A percentile compares a stretch with the other conserved stretches of the same genome.
phyloP scores from a whole-genome alignment of 1,139 yeast genomes.

The Sugiyamaella grinbergsii region DNA sequence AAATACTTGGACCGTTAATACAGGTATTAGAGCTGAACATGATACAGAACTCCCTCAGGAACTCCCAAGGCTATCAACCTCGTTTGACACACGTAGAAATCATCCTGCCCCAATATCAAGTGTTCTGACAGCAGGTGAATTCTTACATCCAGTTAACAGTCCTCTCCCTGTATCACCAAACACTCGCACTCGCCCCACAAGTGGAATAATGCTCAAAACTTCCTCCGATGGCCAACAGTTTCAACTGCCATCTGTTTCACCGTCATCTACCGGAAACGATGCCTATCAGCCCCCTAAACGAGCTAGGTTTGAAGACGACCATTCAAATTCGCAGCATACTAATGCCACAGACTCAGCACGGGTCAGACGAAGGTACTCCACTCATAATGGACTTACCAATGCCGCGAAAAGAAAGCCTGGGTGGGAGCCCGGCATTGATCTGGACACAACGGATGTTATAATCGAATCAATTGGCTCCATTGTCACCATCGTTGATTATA shows the following conservation, averaged over 20 bases:
- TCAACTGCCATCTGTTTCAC: not conserved
- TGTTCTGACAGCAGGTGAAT: not conserved
- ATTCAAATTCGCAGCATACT: not conserved
- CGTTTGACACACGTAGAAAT: constrained; percentile 9
- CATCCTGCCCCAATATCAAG: not conserved
- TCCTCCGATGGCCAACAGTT: not conserved
- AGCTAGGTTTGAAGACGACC: constrained; percentile 1
- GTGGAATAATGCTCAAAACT: constrained; percentile 10
- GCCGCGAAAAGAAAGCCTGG: constrained; percentile 43
- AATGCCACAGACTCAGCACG: constrained; percentile 1
- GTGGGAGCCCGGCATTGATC: constrained; percentile 60
- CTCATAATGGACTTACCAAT: constrained; percentile 26
- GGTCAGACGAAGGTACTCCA: constrained; percentile 26
- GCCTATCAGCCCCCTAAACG: not conserved
- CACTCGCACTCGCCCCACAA: constrained; percentile 5
- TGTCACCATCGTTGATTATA: constrained; percentile 53
- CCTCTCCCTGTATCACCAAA: constrained; percentile 5
- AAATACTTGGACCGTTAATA: not conserved
- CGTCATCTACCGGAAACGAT: constrained; percentile 2
- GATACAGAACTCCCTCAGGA: no score
- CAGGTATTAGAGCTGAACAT: not conserved
- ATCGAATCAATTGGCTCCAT: constrained; percentile 52
- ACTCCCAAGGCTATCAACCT: not conserved
- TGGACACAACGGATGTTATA: constrained; percentile 51
- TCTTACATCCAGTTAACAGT: no score